Conservation (phyloP, 2,329 filamentous ascomycete species). For the Fusarium temperatum region DNA sequence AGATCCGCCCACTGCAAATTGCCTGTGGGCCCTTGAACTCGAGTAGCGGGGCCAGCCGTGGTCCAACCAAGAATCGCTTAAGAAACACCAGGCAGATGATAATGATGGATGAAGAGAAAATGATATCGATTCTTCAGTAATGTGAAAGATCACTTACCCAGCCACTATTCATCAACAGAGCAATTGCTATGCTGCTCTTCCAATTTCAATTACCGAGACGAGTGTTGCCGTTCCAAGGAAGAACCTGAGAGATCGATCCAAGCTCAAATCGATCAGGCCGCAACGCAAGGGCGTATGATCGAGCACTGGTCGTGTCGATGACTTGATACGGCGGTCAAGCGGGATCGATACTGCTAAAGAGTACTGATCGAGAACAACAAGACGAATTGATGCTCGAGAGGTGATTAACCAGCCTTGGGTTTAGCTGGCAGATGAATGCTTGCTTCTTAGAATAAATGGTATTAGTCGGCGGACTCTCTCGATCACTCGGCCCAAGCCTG, state of each 20-base stretch:
- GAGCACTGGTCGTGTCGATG: slow-evolving; percentile 7
- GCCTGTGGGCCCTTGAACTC: slow-evolving; percentile 31
- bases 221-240: slow-evolving; percentile 12
- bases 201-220: slow-evolving; percentile 25
- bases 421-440: background rate
- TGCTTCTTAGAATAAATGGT: background rate
- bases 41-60: slow-evolving; percentile 31
- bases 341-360: background rate
- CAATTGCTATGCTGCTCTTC: background rate
- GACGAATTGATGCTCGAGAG: background rate
- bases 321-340: slow-evolving; percentile 1
- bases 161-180: slow-evolving; percentile 4
- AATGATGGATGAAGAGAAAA: background rate
- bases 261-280: slow-evolving; percentile 32
- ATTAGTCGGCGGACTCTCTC: slow-evolving; percentile 11
- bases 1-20: slow-evolving; percentile 43
- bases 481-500: slow-evolving; percentile 27
- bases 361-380: background rate
- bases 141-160: slow-evolving; percentile 16
- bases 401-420: background rate
- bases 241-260: slow-evolving; percentile 4
- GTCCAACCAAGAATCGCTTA: slow-evolving; percentile 20
- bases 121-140: background rate
- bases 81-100: slow-evolving; percentile 16
- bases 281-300: slow-evolving; percentile 30